Evolutionary conservation across 1,284 basidiomycete species (phyloP).

Genomic region (Grifola frondosa): DNA sequence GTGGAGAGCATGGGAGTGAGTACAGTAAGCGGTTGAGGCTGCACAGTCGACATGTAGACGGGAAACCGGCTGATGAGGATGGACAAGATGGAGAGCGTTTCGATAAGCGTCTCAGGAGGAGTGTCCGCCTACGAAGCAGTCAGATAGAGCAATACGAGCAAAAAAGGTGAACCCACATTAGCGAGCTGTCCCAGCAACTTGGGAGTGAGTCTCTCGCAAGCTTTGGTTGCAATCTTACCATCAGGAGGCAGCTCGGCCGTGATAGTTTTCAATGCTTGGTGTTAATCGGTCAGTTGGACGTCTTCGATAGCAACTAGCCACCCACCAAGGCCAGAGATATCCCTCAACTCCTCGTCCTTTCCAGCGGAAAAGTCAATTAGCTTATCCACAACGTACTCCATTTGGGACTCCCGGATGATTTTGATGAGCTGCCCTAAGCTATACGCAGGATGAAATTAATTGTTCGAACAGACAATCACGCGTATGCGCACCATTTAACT

Average conservation of each 20-base stretch:
- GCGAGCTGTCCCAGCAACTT: constrained; percentile 78
- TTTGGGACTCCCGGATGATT: constrained; percentile 79
- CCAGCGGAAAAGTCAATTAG: constrained; percentile 83
- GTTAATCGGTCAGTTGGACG: too few relatives aligned
- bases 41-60: constrained; percentile 58
- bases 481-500: constrained; percentile 77
- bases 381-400: constrained; percentile 85
- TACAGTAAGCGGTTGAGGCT: constrained; percentile 64
- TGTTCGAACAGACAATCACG: neutral
- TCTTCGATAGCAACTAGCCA: too few relatives aligned
- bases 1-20: constrained; percentile 77
- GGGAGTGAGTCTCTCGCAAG: constrained; percentile 86
- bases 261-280: constrained; percentile 88
- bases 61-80: constrained; percentile 91
- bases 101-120: constrained; percentile 83
- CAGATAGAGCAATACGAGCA: constrained; percentile 1
- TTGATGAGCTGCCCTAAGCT: constrained; percentile 87
- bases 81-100: constrained; percentile 87
- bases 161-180: constrained; percentile 51
- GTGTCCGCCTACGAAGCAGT: constrained; percentile 58
- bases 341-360: constrained; percentile 87
- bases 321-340: constrained; percentile 91
- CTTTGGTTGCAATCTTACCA: constrained; percentile 73
- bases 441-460: constrained; percentile 4
- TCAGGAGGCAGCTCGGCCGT: constrained; percentile 85